A percentile compares a stretch with the other conserved stretches of the same genome.
phyloP scores from a whole-genome alignment of 495 filamentous ascomycete genomes.

The Aspergillus biplanus region DNA sequence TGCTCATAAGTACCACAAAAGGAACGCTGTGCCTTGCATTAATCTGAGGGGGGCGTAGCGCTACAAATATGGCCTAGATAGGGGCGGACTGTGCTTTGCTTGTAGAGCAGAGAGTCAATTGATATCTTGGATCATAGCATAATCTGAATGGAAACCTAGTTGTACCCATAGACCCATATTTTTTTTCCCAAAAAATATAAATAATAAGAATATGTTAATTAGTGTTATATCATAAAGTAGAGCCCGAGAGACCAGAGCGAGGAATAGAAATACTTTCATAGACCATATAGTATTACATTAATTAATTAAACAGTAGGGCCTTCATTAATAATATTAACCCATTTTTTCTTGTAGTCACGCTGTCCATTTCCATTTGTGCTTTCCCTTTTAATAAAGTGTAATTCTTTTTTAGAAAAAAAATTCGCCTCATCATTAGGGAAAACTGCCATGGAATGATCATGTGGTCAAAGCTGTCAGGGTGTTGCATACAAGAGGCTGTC shows the following conservation, averaged over 20 bases:
- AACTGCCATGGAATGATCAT: too few relatives aligned
- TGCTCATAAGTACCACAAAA: too few relatives aligned
- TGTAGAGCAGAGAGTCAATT: too few relatives aligned
- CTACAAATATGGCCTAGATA: too few relatives aligned
- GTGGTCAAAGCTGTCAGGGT: neutral
- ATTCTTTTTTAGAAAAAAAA: too few relatives aligned
- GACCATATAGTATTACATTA: slow-evolving; percentile 46
- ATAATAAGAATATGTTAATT: neutral
- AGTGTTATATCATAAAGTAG: neutral
- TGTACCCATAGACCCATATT: neutral
- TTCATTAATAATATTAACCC: neutral
- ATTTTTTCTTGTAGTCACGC: neutral
- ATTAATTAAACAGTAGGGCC: slow-evolving; percentile 17
- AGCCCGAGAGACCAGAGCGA: slow-evolving; percentile 1
- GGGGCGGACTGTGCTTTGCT: too few relatives aligned
- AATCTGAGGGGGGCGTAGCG: too few relatives aligned
- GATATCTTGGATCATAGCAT: too few relatives aligned
- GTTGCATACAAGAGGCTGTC: neutral
- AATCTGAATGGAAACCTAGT: too few relatives aligned
- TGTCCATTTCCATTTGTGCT: too few relatives aligned
- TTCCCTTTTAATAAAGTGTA: too few relatives aligned
- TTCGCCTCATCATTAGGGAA: neutral
- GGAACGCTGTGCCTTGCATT: too few relatives aligned
- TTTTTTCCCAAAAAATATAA: neutral
- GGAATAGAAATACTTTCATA: slow-evolving; percentile 28